phyloP scores from a whole-genome alignment of 164 flowering plant species.

The Piper betle region DNA sequence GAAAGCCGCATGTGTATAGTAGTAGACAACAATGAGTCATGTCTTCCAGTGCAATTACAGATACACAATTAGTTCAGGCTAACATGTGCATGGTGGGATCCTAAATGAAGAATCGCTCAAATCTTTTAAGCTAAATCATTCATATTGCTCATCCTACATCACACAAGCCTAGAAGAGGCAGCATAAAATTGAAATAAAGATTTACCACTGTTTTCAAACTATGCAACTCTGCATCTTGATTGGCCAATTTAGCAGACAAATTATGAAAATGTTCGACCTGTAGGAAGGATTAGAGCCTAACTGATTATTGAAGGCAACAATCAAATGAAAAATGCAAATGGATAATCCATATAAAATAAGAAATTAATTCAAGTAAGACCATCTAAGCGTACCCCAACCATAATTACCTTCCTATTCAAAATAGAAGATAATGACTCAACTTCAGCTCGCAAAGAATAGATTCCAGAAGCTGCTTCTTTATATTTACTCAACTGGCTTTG shows the following conservation, averaged over 20 bases:
- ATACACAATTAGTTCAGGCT: too few species aligned
- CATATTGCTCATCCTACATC: too few species aligned
- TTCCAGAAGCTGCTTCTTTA: conserved; percentile 70
- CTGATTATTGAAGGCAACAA: conserved; percentile 2
- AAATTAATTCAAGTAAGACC: not conserved
- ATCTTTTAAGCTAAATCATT: too few species aligned
- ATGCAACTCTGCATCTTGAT: conserved; percentile 46
- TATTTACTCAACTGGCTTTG: conserved; percentile 57
- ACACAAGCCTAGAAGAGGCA: too few species aligned
- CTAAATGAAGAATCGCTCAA: too few species aligned
- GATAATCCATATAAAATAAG: not conserved
- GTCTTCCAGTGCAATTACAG: too few species aligned
- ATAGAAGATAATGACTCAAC: conserved; percentile 57
- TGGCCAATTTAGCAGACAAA: conserved; percentile 39
- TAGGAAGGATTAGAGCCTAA: not conserved
- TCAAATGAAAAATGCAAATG: not conserved
- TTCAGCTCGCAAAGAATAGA: conserved; percentile 70
- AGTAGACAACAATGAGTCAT: too few species aligned
- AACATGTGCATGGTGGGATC: too few species aligned
- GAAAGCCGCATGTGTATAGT: too few species aligned
- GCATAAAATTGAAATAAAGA: not conserved
- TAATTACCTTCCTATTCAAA: conserved; percentile 67
- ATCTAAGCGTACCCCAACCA: not conserved
- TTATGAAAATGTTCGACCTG: conserved; percentile 56
- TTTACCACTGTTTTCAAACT: conserved; percentile 7